Conservation (phyloP, 129 eudicot species). For the Escallonia rubra region DNA sequence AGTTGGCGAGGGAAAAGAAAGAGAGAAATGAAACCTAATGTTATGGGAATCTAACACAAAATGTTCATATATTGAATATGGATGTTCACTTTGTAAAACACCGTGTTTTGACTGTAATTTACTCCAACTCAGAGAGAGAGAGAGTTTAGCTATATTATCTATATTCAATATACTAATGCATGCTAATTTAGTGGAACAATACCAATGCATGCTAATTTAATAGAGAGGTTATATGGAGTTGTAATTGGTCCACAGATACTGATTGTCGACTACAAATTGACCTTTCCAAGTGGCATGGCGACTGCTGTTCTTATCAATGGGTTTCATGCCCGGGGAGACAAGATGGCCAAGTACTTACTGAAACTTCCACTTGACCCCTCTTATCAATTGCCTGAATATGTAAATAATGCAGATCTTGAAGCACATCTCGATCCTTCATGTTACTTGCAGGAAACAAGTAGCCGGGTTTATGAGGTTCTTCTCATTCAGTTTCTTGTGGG, state of each 20-base stretch:
- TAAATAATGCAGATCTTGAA: background rate
- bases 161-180: no score
- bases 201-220: background rate
- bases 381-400: background rate
- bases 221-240: background rate
- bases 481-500: conserved; percentile 75
- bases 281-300: conserved; percentile 92
- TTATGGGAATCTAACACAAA: no score
- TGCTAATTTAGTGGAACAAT: no score
- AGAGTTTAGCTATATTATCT: no score
- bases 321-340: conserved; percentile 65
- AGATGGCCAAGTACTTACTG: conserved; percentile 50
- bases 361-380: background rate
- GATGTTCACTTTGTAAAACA: no score
- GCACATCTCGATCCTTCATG: no score
- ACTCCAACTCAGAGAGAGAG: no score
- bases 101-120: no score
- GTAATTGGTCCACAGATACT: conserved; percentile 52
- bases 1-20: no score
- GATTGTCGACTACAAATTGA: conserved; percentile 71
- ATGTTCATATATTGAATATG: no score
- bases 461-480: conserved; percentile 60
- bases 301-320: conserved; percentile 92
- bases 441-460: conserved; percentile 70
- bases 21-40: no score